These are phyloP conservation scores for Venturia carpophila DNA, from an alignment of 2,329 filamentous ascomycete species.

Conservation along the genomic window DNA sequence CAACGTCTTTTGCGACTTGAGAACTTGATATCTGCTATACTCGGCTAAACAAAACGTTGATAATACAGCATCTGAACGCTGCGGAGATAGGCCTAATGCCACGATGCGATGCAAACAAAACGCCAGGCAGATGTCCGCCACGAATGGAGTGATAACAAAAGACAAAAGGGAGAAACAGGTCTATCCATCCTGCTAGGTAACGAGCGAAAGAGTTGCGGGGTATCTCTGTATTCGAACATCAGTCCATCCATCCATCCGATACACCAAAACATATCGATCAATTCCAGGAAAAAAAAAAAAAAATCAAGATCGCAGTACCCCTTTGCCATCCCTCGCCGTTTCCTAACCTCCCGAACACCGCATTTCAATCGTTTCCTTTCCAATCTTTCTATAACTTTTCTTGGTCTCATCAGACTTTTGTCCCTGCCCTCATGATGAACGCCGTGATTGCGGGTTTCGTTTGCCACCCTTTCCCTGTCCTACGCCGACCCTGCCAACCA, in stretches of 20 bases:
- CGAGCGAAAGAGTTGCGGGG: conserved; percentile 10
- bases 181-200: conserved; percentile 2
- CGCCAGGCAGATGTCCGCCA: not conserved
- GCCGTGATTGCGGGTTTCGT: not conserved
- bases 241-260: not conserved
- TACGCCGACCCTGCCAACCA: not conserved
- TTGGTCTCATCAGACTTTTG: not conserved
- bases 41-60: conserved; percentile 1
- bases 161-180: not conserved
- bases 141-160: not conserved
- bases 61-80: not conserved
- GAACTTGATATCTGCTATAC: not conserved
- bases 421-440: not conserved
- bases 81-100: not conserved
- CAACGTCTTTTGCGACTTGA: not conserved
- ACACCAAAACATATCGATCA: not conserved
- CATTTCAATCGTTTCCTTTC: not conserved
- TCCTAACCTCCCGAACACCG: not conserved
- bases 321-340: not conserved
- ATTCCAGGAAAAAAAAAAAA: not conserved
- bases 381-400: not conserved
- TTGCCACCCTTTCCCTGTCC: not conserved
- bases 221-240: conserved; percentile 7
- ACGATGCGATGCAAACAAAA: not conserved
- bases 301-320: not conserved